These are phyloP conservation scores for Ophiostoma montium DNA, from an alignment of 2,329 filamentous ascomycete genomes.

Conservation along the genomic window DNA sequence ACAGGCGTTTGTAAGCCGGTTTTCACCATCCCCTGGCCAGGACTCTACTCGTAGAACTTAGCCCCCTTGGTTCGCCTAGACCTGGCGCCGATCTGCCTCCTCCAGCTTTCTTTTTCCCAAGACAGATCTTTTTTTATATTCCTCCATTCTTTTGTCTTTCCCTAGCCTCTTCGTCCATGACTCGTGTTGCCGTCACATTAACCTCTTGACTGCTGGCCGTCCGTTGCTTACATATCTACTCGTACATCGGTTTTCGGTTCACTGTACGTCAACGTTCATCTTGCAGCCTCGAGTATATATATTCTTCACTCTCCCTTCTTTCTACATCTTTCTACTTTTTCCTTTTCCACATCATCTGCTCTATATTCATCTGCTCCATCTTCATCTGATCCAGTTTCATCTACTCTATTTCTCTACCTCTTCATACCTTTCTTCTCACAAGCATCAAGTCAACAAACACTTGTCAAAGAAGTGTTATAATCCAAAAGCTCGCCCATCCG, in stretches of 20 bases:
- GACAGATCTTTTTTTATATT: neutral
- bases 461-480: no score
- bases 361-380: neutral
- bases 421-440: no score
- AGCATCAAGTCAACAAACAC: no score
- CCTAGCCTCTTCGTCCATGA: neutral
- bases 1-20: no score
- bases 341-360: neutral
- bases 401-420: neutral
- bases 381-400: neutral
- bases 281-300: slow-evolving; percentile 4
- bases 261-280: neutral
- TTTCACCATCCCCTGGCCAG: neutral
- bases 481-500: neutral
- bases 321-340: neutral
- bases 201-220: neutral
- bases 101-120: neutral
- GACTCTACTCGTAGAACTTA: slow-evolving; percentile 8
- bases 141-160: neutral
- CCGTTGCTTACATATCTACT: neutral
- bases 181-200: neutral
- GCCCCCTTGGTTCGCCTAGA: slow-evolving; percentile 5
- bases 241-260: neutral
- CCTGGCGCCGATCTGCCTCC: neutral
- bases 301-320: slow-evolving; percentile 1